Evolutionary conservation across 306 rosid species (phyloP).

Genomic region (Medicago truncatula): MtrunA17r5.0-ANR NC_053043.1:51946001-51946500

Average conservation of each 20-base stretch:
- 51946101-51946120: slow-evolving; percentile 96
- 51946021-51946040: slow-evolving; percentile 91
- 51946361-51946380: slow-evolving; percentile 87
- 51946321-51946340: slow-evolving; percentile 21
- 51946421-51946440: slow-evolving; percentile 80
- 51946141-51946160: slow-evolving; percentile 13
- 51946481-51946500: slow-evolving; percentile 75
- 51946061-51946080: slow-evolving; percentile 89
- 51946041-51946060: slow-evolving; percentile 80
- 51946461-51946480: slow-evolving; percentile 70
- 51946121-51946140: slow-evolving; percentile 60
- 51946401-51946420: slow-evolving; percentile 91
- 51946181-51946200: slow-evolving; percentile 35
- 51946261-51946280: slow-evolving; percentile 15
- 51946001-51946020: slow-evolving; percentile 76
- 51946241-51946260: slow-evolving; percentile 12
- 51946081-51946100: slow-evolving; percentile 94
- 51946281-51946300: slow-evolving; percentile 6
- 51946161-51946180: slow-evolving; percentile 28
- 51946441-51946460: slow-evolving; percentile 73
- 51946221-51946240: slow-evolving; percentile 17
- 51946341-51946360: slow-evolving; percentile 32
- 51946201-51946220: slow-evolving; percentile 23
- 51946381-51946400: slow-evolving; percentile 96
- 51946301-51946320: background rate